Evolutionary conservation across 495 filamentous ascomycete species (phyloP).

Genomic region (Hypoxylon subgilvum): DNA sequence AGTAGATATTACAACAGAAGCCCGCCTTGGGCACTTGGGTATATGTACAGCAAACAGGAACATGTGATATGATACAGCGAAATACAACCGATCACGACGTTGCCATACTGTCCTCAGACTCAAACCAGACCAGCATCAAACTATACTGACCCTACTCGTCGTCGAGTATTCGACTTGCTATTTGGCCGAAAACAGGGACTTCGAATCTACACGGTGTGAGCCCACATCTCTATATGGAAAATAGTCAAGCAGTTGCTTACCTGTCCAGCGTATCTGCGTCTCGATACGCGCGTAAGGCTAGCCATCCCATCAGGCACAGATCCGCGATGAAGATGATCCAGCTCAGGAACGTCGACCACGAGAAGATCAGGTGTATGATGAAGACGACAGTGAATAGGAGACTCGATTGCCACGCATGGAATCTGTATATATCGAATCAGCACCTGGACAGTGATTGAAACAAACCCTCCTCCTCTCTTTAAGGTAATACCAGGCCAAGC

Average conservation of each 20-base stretch:
- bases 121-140: neutral
- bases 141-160: constrained; percentile 66
- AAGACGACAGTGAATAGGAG: constrained; percentile 86
- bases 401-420: constrained; percentile 94
- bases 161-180: constrained; percentile 91
- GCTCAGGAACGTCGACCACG: constrained; percentile 80
- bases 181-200: constrained; percentile 81
- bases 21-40: constrained; percentile 15
- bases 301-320: constrained; percentile 74
- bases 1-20: constrained; percentile 19
- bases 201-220: constrained; percentile 62
- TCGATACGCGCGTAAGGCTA: constrained; percentile 78
- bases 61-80: constrained; percentile 22
- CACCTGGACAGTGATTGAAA: neutral
- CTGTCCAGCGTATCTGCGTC: constrained; percentile 93
- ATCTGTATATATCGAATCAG: constrained; percentile 57
- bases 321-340: constrained; percentile 83
- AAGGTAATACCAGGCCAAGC: too few species aligned
- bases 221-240: neutral
- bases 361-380: constrained; percentile 82
- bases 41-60: constrained; percentile 21
- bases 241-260: constrained; percentile 43
- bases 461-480: too few species aligned
- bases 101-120: neutral
- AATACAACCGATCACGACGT: neutral